Evolutionary conservation across 495 filamentous ascomycete species (phyloP).

Genomic region (Penicillium cinerascens): DNA sequence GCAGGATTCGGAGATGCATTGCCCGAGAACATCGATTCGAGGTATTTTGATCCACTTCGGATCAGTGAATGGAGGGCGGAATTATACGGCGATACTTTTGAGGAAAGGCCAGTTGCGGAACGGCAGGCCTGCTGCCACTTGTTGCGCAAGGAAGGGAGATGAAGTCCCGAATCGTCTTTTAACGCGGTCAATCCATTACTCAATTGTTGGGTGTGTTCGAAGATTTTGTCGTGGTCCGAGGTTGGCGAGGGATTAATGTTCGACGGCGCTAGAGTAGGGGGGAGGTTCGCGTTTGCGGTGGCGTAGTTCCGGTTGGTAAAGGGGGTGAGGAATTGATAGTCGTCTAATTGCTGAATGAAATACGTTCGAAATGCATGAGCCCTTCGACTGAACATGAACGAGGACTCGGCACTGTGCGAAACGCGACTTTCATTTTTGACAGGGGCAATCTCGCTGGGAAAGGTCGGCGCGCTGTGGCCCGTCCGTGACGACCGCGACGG

Average conservation of each 20-base stretch:
- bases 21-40: slow-evolving; percentile 4
- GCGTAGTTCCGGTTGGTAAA: slow-evolving; percentile 22
- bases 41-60: not conserved
- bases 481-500: slow-evolving; percentile 8
- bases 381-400: slow-evolving; percentile 30
- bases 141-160: slow-evolving; percentile 10
- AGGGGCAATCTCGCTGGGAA: slow-evolving; percentile 17
- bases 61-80: not conserved
- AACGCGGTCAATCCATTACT: slow-evolving; percentile 3
- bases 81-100: not conserved
- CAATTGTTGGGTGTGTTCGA: not conserved
- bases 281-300: slow-evolving; percentile 6
- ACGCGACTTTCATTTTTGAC: slow-evolving; percentile 20
- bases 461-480: slow-evolving; percentile 5
- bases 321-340: slow-evolving; percentile 24
- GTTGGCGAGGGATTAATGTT: slow-evolving; percentile 16
- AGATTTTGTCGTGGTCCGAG: slow-evolving; percentile 5
- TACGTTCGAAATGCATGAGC: slow-evolving; percentile 36
- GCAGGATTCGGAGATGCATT: not conserved
- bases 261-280: slow-evolving; percentile 11
- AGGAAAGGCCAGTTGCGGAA: slow-evolving; percentile 9
- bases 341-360: slow-evolving; percentile 31
- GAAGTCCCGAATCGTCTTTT: not conserved
- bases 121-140: slow-evolving; percentile 39
- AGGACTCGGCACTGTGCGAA: slow-evolving; percentile 18